These are phyloP conservation scores for Bryoerythrophyllum caledonicum DNA, from an alignment of 225 moss, liverwort and hornwort species.

Conservation along the genomic window DNA sequence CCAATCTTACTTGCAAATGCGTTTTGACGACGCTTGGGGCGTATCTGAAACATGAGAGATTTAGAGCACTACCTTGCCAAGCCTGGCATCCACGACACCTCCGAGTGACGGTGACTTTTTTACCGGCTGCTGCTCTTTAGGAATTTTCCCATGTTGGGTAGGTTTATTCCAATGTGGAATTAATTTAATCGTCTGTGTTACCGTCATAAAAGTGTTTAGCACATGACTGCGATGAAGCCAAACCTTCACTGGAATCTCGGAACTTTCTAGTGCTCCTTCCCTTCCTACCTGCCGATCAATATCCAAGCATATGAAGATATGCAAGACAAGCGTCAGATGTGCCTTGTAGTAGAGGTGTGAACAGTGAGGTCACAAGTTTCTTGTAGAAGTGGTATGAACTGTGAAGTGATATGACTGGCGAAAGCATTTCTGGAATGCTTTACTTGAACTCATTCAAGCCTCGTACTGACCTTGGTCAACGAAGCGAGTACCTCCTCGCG, in stretches of 20 bases:
- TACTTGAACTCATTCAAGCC: too few relatives aligned
- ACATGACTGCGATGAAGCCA: conserved; percentile 73
- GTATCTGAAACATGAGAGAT: not conserved
- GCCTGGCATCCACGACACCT: not conserved
- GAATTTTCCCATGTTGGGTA: rapidly evolving
- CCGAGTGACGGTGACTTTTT: too few relatives aligned
- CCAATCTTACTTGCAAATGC: not conserved
- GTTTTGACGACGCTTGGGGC: too few relatives aligned
- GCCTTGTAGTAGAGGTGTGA: too few relatives aligned
- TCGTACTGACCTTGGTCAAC: too few relatives aligned
- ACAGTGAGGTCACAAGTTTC: too few relatives aligned
- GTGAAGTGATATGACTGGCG: not conserved
- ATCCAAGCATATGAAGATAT: not conserved
- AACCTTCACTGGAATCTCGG: conserved; percentile 82
- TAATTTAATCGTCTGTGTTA: conserved; percentile 19
- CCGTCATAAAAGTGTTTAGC: conserved; percentile 85
- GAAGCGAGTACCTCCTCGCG: too few relatives aligned
- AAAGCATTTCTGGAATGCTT: too few relatives aligned
- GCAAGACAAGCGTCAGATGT: too few relatives aligned
- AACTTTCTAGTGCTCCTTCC: conserved; percentile 56
- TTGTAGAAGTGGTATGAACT: too few relatives aligned
- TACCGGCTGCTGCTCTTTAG: too few relatives aligned
- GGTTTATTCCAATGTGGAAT: too few relatives aligned
- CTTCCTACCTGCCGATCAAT: conserved; percentile 45
- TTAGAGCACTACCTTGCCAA: conserved; percentile 67